A percentile compares a stretch with the other conserved stretches of the same genome.
phyloP scores from a whole-genome alignment of 257 asterid genomes.

The Forsythia suspensa region DNA sequence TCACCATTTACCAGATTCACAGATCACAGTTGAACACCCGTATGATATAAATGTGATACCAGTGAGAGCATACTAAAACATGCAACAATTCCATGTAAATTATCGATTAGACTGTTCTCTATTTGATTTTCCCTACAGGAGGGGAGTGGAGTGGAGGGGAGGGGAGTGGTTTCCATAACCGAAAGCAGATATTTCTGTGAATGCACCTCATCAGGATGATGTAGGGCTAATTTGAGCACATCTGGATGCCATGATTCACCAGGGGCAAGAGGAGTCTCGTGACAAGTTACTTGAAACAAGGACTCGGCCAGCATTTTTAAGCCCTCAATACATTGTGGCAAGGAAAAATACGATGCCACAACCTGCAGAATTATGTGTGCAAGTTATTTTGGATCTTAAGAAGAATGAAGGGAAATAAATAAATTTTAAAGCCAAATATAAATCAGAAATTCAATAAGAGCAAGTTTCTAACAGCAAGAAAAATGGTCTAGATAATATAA shows the following conservation, averaged over 20 bases:
- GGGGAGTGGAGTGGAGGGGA: no score
- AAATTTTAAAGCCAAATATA: neutral
- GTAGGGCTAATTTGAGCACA: conserved; percentile 75
- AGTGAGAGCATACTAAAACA: neutral
- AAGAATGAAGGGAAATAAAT: conserved; percentile 12
- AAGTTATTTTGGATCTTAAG: conserved; percentile 12
- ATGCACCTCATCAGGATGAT: conserved; percentile 89
- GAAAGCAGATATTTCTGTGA: conserved; percentile 23
- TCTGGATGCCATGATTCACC: conserved; percentile 99
- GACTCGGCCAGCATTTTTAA: conserved; percentile 81
- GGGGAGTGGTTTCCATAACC: neutral
- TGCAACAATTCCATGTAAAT: conserved; percentile 5
- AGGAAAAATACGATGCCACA: conserved; percentile 74
- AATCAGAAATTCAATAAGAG: neutral
- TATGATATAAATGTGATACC: neutral
- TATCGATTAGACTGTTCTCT: conserved; percentile 13
- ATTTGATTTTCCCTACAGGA: neutral
- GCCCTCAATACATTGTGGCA: conserved; percentile 84
- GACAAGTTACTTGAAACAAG: conserved; percentile 73
- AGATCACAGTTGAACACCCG: neutral
- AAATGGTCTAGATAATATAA: neutral
- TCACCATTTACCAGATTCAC: conserved; percentile 7
- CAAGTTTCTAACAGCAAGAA: neutral
- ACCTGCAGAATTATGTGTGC: conserved; percentile 41
- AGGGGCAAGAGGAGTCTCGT: conserved; percentile 64